Evolutionary conservation across 768 basidiomycete genomes (phyloP), one percentile per base, ranked within the genome.

Genomic region (Cytidiella melzeri): DNA sequence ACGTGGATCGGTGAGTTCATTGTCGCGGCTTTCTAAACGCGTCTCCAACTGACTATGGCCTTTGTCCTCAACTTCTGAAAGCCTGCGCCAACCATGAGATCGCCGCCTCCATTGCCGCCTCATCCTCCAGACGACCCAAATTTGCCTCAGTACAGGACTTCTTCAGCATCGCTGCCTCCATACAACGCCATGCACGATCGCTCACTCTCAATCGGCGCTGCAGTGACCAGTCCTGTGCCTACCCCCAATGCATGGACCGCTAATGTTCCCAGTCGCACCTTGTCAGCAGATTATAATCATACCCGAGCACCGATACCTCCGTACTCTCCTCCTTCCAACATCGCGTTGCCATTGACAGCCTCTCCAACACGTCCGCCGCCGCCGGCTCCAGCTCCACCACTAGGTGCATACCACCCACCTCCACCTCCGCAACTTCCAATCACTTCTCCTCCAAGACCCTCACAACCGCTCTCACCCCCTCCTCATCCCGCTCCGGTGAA

Each of bases 371-470:
- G 18, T 34, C 34, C 34, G 37, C 41, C 18, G 41, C 12, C 40
- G 15, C 44, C 39, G 24, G 40, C 21, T 24, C 27, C 28, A 11
- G 10, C 6, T 13, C 40, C 28, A n/a, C 36, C 41, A 20, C 38
- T 47, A 21, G 60, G 54, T 28, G 41, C 67, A 43, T 42, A 56
- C 45, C 57, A 61, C n/a, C 66, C 67, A 49, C 56, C 55, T 56
- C 60, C 62, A 37, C 61, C 62, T 15, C 52, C 58, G 45, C 58
- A 60, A 47, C 63, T 50, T 30, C 50, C 53, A 52, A 54, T 55
- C 21, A 43, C 48, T 11, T 55, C 57, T 11, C 54, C 55, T 13
- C 48, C 48, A 13, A 21, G 48, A 27, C 20, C 28, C 21, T 19
- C 36, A 43, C 47, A 43, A 39, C 51, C 48, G 51, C 24, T 57